These are phyloP conservation scores for Ensete ventricosum DNA, from an alignment of 176 grass and related monocot species.

Conservation along the genomic window DNA sequence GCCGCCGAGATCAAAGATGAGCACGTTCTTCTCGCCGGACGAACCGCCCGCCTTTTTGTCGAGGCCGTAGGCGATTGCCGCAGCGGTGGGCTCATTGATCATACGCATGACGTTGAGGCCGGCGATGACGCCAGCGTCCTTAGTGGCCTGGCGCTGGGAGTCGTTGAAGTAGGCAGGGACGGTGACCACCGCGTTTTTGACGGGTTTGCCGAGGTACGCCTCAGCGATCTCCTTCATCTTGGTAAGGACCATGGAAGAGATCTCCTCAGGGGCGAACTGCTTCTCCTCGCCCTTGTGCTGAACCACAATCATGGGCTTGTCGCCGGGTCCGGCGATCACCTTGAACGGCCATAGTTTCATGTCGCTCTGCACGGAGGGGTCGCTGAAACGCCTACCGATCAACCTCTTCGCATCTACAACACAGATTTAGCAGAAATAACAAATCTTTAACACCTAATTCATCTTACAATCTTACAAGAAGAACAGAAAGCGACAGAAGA, in stretches of 20 bases:
- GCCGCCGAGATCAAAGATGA: constrained; percentile 84
- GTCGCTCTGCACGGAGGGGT: constrained; percentile 6
- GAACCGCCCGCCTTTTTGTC: not conserved
- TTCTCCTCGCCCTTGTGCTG: constrained; percentile 12
- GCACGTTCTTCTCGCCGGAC: constrained; percentile 56
- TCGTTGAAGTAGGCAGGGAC: constrained; percentile 1
- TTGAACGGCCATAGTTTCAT: constrained; percentile 5
- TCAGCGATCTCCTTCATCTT: constrained; percentile 10
- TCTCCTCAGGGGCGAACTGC: constrained; percentile 7
- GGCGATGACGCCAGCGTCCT: not conserved
- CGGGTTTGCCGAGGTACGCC: not conserved
- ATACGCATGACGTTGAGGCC: constrained; percentile 4
- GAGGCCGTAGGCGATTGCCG: constrained; percentile 3
- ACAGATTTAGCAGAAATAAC: not conserved
- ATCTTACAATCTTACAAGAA: no score
- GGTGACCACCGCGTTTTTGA: not conserved
- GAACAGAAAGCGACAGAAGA: no score
- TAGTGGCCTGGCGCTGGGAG: not conserved
- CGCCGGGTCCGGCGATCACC: not conserved
- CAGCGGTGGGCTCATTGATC: constrained; percentile 5
- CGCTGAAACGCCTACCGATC: constrained; percentile 12
- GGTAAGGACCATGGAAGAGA: constrained; percentile 6
- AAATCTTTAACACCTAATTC: not conserved
- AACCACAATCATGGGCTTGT: constrained; percentile 5
- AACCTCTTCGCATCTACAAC: constrained; percentile 5